phyloP scores from a whole-genome alignment of 2,329 filamentous ascomycete species.

The Lecanosticta acicola region DNA sequence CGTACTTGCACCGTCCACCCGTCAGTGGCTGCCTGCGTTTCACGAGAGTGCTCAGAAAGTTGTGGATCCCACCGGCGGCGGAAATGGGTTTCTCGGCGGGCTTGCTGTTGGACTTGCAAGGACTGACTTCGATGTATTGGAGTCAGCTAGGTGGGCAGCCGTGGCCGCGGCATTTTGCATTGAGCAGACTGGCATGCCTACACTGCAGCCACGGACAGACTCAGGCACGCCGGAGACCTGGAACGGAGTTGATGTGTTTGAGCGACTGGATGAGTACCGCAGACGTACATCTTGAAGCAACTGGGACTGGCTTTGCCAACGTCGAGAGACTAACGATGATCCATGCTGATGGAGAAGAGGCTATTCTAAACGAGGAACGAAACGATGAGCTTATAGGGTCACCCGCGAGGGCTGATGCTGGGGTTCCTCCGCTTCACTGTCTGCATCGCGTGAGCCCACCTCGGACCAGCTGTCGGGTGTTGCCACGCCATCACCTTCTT shows the following conservation, averaged over 20 bases:
- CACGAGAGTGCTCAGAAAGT: conserved; percentile 55
- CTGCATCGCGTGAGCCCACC: conserved; percentile 33
- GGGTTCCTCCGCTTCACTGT: conserved; percentile 28
- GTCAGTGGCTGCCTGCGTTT: conserved; percentile 71
- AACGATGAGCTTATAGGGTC: background rate
- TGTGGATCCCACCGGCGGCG: conserved; percentile 89
- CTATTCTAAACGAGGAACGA: conserved; percentile 2
- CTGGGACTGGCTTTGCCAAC: background rate
- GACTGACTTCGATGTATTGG: conserved; percentile 53
- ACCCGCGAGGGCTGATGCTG: conserved; percentile 6
- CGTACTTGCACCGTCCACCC: conserved; percentile 32
- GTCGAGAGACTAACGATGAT: background rate
- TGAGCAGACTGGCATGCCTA: conserved; percentile 83
- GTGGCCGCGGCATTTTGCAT: conserved; percentile 89
- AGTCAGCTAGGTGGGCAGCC: conserved; percentile 71
- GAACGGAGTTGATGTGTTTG: conserved; percentile 43
- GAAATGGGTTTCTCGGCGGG: conserved; percentile 77
- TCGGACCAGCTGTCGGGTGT: conserved; percentile 37
- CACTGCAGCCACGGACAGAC: conserved; percentile 35
- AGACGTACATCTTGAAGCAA: background rate
- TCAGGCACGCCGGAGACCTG: conserved; percentile 38
- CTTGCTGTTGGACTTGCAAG: conserved; percentile 52
- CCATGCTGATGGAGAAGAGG: conserved; percentile 4
- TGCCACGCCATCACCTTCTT: conserved; percentile 31
- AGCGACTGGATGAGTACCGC: conserved; percentile 38